phyloP scores from a whole-genome alignment of 495 filamentous ascomycete genomes.

The Penicillium verhagenii region DNA sequence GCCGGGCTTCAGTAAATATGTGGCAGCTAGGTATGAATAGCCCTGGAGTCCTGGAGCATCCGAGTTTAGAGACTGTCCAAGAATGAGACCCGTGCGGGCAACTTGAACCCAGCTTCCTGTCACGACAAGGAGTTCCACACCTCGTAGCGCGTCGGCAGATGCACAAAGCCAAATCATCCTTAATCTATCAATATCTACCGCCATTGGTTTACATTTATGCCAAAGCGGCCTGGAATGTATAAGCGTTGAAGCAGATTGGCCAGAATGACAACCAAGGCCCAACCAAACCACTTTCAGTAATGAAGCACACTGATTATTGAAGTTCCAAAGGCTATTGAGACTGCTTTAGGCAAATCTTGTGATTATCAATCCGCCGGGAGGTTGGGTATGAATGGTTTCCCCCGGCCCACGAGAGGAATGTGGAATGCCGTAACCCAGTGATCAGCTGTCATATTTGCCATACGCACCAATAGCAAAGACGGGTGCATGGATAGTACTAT shows the following conservation, averaged over 20 bases:
- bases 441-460: constrained; percentile 1
- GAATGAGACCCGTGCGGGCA: not conserved
- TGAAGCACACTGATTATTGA: not conserved
- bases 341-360: not conserved
- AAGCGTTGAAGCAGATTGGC: not conserved
- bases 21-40: not conserved
- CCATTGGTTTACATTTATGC: not conserved
- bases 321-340: not conserved
- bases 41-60: too few relatives aligned
- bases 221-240: constrained; percentile 4
- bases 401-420: constrained; percentile 15
- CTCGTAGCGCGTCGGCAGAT: not conserved
- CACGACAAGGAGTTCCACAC: not conserved
- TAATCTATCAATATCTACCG: not conserved
- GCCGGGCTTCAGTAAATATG: too few relatives aligned
- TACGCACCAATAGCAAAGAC: not conserved
- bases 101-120: constrained; percentile 1
- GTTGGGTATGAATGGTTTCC: not conserved
- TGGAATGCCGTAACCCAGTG: constrained; percentile 17
- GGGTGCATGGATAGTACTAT: not conserved
- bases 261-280: not conserved
- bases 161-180: not conserved
- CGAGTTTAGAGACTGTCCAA: not conserved
- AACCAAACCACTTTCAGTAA: not conserved
- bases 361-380: not conserved